Evolutionary conservation across 805 yeast genomes (phyloP).

Genomic region (Candida bentonensis): DNA sequence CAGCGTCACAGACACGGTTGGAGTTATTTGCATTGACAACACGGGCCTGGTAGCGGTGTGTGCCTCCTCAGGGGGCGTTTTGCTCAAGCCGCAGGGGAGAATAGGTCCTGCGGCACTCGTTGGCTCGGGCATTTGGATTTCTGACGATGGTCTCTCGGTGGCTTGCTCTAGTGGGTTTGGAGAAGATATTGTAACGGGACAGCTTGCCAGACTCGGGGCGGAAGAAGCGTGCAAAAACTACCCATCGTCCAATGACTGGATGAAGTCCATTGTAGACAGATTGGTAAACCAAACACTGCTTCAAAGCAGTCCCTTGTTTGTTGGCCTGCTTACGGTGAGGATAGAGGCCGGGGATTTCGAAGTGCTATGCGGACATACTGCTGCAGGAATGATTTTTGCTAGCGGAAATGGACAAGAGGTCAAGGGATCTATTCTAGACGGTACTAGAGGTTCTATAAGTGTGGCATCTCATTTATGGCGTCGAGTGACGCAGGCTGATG

Average conservation of each 20-base stretch:
- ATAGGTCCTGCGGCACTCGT: conserved; percentile 29
- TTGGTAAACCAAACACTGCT: background rate
- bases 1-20: conserved; percentile 24
- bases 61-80: conserved; percentile 28
- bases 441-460: background rate
- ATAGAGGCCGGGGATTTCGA: background rate
- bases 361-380: background rate
- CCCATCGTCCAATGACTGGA: background rate
- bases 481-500: too few species aligned
- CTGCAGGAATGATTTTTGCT: background rate
- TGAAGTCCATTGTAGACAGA: conserved; percentile 3
- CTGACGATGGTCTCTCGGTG: conserved; percentile 6
- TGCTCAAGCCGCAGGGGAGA: conserved; percentile 24
- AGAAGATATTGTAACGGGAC: conserved; percentile 23
- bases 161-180: conserved; percentile 26
- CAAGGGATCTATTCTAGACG: background rate
- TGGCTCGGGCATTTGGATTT: conserved; percentile 23
- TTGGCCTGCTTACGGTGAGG: background rate
- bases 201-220: conserved; percentile 15
- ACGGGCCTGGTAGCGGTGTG: conserved; percentile 17
- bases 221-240: background rate
- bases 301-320: background rate
- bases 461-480: background rate
- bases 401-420: background rate
- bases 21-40: conserved; percentile 22